phyloP scores from a whole-genome alignment of 345 rosid genomes.

The Boechera stricta region DNA sequence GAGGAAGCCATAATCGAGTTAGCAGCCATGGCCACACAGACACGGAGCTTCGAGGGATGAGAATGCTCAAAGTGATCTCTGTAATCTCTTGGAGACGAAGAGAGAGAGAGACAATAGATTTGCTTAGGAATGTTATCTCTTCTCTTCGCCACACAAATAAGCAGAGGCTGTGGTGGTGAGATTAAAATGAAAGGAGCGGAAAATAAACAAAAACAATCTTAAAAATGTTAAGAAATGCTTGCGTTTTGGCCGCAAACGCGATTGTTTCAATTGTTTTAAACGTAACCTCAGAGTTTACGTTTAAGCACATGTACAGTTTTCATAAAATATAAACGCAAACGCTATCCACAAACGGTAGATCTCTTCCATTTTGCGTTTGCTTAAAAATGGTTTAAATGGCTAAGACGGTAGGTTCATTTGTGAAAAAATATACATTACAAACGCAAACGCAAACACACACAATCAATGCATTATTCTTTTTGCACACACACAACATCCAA shows the following conservation, averaged over 20 bases:
- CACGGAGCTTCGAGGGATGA: constrained; percentile 23
- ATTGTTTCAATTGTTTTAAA: no score
- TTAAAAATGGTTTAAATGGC: background rate
- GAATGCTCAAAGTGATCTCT: constrained; percentile 36
- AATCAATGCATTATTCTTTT: background rate
- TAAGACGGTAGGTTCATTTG: background rate
- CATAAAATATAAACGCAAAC: background rate
- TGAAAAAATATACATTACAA: background rate
- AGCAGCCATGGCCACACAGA: constrained; percentile 67
- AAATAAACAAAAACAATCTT: background rate
- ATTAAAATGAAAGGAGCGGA: background rate
- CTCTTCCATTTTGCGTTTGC: background rate
- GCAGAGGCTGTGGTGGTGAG: constrained; percentile 42
- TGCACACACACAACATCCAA: constrained; percentile 14
- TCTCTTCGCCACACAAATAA: constrained; percentile 72
- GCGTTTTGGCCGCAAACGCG: background rate
- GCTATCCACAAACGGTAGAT: background rate
- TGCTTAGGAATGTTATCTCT: constrained; percentile 51
- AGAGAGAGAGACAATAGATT: constrained; percentile 4
- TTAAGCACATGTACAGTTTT: no score
- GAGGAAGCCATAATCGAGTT: constrained; percentile 79
- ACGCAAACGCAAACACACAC: background rate
- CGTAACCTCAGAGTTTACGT: no score
- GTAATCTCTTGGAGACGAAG: constrained; percentile 17
- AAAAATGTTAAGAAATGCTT: background rate